These are phyloP conservation scores for Gossypium lobatum DNA, from an alignment of 441 rosid species.

Conservation along the genomic window DNA sequence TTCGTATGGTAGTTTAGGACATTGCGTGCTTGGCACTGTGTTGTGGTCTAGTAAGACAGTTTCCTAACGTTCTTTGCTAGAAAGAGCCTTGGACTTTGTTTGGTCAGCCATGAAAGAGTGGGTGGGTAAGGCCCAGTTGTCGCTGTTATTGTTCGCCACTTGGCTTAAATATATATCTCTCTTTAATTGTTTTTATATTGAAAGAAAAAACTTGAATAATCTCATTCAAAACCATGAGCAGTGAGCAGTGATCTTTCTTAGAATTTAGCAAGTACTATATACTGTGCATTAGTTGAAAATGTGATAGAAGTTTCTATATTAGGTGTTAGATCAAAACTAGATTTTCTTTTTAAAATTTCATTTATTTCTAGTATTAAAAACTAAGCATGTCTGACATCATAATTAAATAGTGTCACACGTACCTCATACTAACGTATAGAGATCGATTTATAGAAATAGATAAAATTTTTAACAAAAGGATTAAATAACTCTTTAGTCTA, in stretches of 20 bases:
- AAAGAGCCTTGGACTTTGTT: neutral
- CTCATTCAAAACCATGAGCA: neutral
- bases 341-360: too few relatives aligned
- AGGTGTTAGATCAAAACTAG: too few relatives aligned
- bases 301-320: too few relatives aligned
- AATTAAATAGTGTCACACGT: accelerated
- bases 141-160: slow-evolving; percentile 35
- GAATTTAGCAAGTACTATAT: neutral
- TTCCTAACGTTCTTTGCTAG: neutral
- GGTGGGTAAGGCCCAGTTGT: slow-evolving; percentile 37
- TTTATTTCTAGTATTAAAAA: too few relatives aligned
- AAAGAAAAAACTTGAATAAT: neutral
- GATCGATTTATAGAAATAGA: too few relatives aligned
- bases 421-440: accelerated
- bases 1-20: neutral
- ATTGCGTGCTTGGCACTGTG: neutral
- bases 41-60: neutral
- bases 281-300: too few relatives aligned
- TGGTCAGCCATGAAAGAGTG: too few relatives aligned
- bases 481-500: too few relatives aligned
- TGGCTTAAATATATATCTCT: neutral
- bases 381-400: accelerated
- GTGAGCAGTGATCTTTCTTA: neutral
- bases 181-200: neutral
- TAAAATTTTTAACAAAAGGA: too few relatives aligned